Conservation (phyloP, 805 yeast species). For the Nakazawaea holstii region DNA sequence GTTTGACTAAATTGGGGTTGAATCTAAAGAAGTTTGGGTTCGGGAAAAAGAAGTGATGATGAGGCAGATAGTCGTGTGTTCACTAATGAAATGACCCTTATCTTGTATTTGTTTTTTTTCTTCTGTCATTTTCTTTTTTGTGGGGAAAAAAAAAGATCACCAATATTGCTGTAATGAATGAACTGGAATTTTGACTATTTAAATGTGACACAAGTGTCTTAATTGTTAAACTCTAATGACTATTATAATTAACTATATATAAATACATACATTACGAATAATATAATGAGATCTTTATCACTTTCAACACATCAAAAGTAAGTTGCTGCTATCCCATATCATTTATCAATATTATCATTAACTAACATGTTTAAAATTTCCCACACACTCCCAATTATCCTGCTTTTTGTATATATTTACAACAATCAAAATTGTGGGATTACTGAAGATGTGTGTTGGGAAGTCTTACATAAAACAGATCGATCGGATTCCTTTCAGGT, state of each 20-base stretch:
- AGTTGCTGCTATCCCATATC: too few relatives aligned
- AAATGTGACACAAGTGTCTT: too few relatives aligned
- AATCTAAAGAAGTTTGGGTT: conserved; percentile 9
- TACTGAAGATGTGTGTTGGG: neutral
- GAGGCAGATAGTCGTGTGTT: too few relatives aligned
- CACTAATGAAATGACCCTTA: neutral
- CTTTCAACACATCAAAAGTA: neutral
- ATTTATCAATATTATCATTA: too few relatives aligned
- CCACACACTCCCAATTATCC: too few relatives aligned
- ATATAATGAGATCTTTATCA: neutral
- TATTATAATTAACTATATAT: too few relatives aligned
- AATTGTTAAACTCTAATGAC: too few relatives aligned
- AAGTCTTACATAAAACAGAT: neutral
- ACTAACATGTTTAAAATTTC: neutral
- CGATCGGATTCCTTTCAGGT: conserved; percentile 9
- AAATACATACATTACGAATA: neutral
- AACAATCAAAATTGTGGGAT: neutral
- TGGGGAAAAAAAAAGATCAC: neutral
- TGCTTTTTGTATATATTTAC: too few relatives aligned
- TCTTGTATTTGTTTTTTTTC: neutral
- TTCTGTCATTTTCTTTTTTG: neutral
- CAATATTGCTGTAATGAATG: neutral
- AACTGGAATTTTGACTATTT: too few relatives aligned
- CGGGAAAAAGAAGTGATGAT: neutral
- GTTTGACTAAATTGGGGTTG: neutral